Evolutionary conservation across 169 alveolate genomes (phyloP), one percentile per base, ranked within the genome.

Genomic region (Theileria luwenshuni): DNA sequence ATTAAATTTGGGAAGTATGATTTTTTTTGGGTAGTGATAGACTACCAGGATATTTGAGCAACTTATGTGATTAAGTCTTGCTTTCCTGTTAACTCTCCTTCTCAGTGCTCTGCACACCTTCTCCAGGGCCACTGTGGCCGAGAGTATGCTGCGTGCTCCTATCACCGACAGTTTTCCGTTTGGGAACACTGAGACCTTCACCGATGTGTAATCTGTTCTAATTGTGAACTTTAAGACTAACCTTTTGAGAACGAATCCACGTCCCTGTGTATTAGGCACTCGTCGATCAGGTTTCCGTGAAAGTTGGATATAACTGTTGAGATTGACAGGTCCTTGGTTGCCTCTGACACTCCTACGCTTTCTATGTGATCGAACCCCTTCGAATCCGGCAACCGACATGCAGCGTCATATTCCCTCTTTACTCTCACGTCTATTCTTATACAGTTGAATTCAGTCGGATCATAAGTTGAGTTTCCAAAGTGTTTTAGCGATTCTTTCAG

Each of bases 161-260:
- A 92, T 89, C 51, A 85, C 54, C 17, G 88, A 76, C 6, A 89
- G 76, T 77, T 84, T 89, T 7, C 93, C 93, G 65, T 89, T 89
- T 17, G 87, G 48, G 79, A 89, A 89, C n/a, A 89, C 58, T 0
- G 93, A 84, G 25, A 77, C 89, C 84, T 89, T 89, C 15, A 89
- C 64, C 17, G 86, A 48, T 32, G 79, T 51, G 49, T 81, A 70
- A 32, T 76, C 81, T n/a, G n/a, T 70, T 71, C 3, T 10, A 51
- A 51, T 35, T 51, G 28, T 51, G 28, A 25, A 51, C 15, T 5
- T 30, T 51, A 51, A 25, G 28, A 51, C 28, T 3, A 51, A 0
- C 2, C 28, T 25, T 25, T 48, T 48, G 5, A 48, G 30, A 19
- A 10, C 21, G 70, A 30, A n/a, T 13, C 58, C 59, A 32, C 15